Conservation (phyloP, 2,329 filamentous ascomycete species). For the Drechslerella stenobrocha region DNA sequence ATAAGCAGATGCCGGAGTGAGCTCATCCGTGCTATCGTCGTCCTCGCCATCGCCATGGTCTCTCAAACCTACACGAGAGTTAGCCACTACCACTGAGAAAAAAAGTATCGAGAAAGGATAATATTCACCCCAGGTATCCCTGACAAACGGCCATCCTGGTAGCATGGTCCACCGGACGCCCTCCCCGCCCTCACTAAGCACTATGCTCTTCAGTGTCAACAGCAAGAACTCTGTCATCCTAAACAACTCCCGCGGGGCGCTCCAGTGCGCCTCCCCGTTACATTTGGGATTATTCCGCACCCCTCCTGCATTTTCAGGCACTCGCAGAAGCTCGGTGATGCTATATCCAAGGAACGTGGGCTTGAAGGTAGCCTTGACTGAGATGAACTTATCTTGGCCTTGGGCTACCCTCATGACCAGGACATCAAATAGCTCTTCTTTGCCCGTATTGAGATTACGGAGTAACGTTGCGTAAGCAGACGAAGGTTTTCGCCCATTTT, state of each 20-base stretch:
- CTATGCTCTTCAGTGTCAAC: conserved; percentile 62
- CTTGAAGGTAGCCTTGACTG: conserved; percentile 75
- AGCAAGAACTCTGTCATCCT: conserved; percentile 80
- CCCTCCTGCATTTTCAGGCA: conserved; percentile 77
- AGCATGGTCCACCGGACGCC: conserved; percentile 60
- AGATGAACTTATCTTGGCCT: conserved; percentile 89
- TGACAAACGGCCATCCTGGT: conserved; percentile 66
- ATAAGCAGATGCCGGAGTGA: conserved; percentile 6
- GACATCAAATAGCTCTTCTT: conserved; percentile 74
- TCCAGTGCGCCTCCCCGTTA: conserved; percentile 68
- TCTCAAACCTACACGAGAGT: conserved; percentile 57
- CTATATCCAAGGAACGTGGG: conserved; percentile 81
- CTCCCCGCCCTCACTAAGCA: conserved; percentile 61
- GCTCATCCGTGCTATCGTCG: conserved; percentile 42
- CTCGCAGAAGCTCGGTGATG: conserved; percentile 81
- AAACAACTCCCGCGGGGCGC: conserved; percentile 82
- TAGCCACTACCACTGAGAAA: conserved; percentile 57
- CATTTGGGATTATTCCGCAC: conserved; percentile 60
- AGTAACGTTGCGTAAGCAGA: conserved; percentile 58
- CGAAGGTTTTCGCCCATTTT: conserved; percentile 63
- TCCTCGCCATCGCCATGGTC: conserved; percentile 18
- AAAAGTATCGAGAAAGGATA: conserved; percentile 55
- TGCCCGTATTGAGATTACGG: conserved; percentile 71
- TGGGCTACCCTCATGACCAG: conserved; percentile 79
- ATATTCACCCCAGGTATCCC: conserved; percentile 58